phyloP scores from a whole-genome alignment of 2,329 filamentous ascomycete species.

The Hymenotorrendiella dingleyae region DNA sequence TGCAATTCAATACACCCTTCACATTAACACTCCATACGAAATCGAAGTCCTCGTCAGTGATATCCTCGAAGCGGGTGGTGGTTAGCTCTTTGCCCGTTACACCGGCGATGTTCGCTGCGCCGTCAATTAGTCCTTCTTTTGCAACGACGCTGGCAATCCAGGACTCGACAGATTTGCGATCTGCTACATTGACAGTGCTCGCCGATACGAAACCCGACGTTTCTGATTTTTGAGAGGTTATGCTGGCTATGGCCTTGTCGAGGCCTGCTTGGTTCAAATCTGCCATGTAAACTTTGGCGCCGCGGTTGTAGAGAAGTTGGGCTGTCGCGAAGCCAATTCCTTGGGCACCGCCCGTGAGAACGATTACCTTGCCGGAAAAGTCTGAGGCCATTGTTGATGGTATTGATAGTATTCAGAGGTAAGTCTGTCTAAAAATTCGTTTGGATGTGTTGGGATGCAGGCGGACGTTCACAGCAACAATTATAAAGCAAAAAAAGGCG shows the following conservation, averaged over 20 bases:
- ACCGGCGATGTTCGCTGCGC: constrained; percentile 35
- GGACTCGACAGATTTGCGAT: constrained; percentile 23
- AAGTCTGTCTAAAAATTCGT: no score
- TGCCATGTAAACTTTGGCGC: constrained; percentile 13
- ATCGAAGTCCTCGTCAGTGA: constrained; percentile 38
- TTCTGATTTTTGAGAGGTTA: not conserved
- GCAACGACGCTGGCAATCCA: constrained; percentile 31
- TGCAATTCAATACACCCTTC: constrained; percentile 43
- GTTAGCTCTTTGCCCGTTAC: constrained; percentile 30
- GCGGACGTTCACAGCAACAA: no score
- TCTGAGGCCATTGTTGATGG: no score
- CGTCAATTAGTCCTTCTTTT: constrained; percentile 32
- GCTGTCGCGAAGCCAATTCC: constrained; percentile 71
- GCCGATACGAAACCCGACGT: constrained; percentile 1
- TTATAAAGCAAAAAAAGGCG: no score
- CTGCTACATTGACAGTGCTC: constrained; percentile 27
- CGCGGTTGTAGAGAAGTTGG: constrained; percentile 31
- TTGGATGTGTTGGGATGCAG: no score
- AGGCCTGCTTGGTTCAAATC: constrained; percentile 17
- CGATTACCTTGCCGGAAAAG: constrained; percentile 45
- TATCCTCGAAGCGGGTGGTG: constrained; percentile 22
- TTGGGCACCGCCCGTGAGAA: constrained; percentile 72
- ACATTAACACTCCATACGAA: constrained; percentile 39
- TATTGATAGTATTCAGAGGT: no score
- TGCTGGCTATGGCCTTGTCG: not conserved